These are phyloP conservation scores for Juglanconis oblonga DNA, from an alignment of 2,329 filamentous ascomycete genomes.

Conservation along the genomic window DNA sequence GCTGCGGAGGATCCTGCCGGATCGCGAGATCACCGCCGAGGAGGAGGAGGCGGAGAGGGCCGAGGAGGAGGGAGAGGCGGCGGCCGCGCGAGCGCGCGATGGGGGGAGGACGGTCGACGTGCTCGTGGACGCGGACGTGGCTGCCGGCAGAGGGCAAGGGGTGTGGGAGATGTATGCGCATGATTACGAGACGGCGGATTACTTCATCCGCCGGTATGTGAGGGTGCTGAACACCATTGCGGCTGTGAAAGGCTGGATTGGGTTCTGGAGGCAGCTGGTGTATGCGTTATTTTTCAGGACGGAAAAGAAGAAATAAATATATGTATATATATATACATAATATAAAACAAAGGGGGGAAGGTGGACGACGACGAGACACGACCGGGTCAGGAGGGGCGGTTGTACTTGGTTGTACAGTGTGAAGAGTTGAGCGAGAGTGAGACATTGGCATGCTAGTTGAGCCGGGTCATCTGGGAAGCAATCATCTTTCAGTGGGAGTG, in stretches of 20 bases:
- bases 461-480: too few species aligned
- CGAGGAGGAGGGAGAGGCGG: slow-evolving; percentile 14
- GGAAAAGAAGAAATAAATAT: background rate
- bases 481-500: too few species aligned
- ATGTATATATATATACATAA: too few species aligned
- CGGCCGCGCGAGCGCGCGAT: too few species aligned
- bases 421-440: too few species aligned
- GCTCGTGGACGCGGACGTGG: slow-evolving; percentile 19
- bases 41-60: slow-evolving; percentile 23
- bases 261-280: slow-evolving; percentile 39
- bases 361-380: too few species aligned
- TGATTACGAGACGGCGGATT: slow-evolving; percentile 55
- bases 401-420: too few species aligned
- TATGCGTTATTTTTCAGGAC: slow-evolving; percentile 1
- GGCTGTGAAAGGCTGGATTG: slow-evolving; percentile 50
- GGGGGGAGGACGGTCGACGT: background rate
- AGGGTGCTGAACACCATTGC: slow-evolving; percentile 51
- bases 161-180: slow-evolving; percentile 61
- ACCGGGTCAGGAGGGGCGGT: too few species aligned
- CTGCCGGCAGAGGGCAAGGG: slow-evolving; percentile 35
- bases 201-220: slow-evolving; percentile 53
- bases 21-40: slow-evolving; percentile 43
- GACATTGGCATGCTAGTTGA: too few species aligned
- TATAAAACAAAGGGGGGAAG: too few species aligned
- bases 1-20: slow-evolving; percentile 42